Evolutionary conservation across 306 rosid genomes (phyloP).

Genomic region (Trifolium pratense): DNA sequence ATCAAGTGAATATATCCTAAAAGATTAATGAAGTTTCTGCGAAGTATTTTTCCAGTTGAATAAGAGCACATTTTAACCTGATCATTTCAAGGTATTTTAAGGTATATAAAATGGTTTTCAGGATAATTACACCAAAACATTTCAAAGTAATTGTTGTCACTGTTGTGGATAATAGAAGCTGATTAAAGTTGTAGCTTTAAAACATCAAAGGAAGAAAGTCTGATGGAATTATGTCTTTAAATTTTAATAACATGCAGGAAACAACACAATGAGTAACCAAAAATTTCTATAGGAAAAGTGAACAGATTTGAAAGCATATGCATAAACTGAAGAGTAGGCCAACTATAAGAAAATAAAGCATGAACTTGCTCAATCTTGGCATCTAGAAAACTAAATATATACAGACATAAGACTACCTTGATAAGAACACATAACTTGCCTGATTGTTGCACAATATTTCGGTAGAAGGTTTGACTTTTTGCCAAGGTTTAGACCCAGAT

Average conservation of each 20-base stretch:
- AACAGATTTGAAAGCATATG: constrained; percentile 25
- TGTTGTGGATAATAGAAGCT: constrained; percentile 20
- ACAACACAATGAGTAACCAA: constrained; percentile 1
- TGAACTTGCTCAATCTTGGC: constrained; percentile 26
- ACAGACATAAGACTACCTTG: constrained; percentile 8
- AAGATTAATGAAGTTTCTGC: constrained; percentile 9
- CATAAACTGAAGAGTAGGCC: constrained; percentile 20
- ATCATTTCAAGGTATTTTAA: neutral
- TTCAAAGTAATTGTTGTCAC: neutral
- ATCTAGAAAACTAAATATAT: constrained; percentile 15
- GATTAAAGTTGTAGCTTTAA: constrained; percentile 11
- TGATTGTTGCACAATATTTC: constrained; percentile 96
- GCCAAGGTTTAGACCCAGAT: constrained; percentile 84
- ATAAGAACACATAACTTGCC: constrained; percentile 60
- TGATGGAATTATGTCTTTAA: constrained; percentile 25
- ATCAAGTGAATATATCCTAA: constrained; percentile 15
- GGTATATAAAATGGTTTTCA: constrained; percentile 20
- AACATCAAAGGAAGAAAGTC: constrained; percentile 4
- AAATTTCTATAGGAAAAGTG: neutral
- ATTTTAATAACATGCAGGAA: constrained; percentile 22
- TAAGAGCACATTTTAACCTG: neutral
- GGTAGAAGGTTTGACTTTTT: constrained; percentile 82
- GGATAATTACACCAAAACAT: constrained; percentile 7
- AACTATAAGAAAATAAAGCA: constrained; percentile 8
- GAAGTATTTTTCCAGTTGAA: constrained; percentile 15